phyloP scores from a whole-genome alignment of 2,329 filamentous ascomycete genomes.

The Colletotrichum viniferum region DNA sequence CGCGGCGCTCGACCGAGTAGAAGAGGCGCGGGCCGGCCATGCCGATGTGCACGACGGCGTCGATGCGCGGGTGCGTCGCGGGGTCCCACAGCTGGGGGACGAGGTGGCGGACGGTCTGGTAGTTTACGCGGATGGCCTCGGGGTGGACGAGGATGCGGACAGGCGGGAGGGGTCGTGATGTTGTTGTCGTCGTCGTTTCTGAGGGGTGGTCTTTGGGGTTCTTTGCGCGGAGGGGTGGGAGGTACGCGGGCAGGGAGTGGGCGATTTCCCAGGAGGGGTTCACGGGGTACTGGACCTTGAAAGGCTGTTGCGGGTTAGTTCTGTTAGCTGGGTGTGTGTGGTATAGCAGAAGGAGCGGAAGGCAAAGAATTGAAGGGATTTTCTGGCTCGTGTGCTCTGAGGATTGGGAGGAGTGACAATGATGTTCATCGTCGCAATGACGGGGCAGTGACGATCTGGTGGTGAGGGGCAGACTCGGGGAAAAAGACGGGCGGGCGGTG shows the following conservation, averaged over 20 bases:
- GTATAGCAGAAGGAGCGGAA: neutral
- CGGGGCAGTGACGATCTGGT: neutral
- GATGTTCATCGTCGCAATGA: neutral
- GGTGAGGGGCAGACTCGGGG: neutral
- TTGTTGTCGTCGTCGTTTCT: neutral
- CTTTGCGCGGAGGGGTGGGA: slow-evolving; percentile 57
- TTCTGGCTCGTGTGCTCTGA: neutral
- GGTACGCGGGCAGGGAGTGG: slow-evolving; percentile 65
- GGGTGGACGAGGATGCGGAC: slow-evolving; percentile 71
- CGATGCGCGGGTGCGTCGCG: slow-evolving; percentile 49
- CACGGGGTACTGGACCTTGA: slow-evolving; percentile 70
- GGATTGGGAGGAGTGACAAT: neutral
- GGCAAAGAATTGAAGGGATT: neutral
- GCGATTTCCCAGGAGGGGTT: slow-evolving; percentile 87
- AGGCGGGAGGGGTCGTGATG: slow-evolving; percentile 43
- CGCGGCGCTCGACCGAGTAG: slow-evolving; percentile 75
- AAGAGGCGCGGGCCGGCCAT: slow-evolving; percentile 70
- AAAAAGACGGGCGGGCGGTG: neutral
- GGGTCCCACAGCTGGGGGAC: slow-evolving; percentile 67
- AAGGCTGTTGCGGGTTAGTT: slow-evolving; percentile 61
- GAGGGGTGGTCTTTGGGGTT: slow-evolving; percentile 36
- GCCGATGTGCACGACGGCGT: slow-evolving; percentile 78
- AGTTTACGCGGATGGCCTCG: slow-evolving; percentile 72
- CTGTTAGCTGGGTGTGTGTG: slow-evolving; percentile 20
- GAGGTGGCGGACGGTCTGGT: slow-evolving; percentile 66